Conservation (phyloP, 2,329 filamentous ascomycete genomes). For the Penicillium sp. region DNA sequence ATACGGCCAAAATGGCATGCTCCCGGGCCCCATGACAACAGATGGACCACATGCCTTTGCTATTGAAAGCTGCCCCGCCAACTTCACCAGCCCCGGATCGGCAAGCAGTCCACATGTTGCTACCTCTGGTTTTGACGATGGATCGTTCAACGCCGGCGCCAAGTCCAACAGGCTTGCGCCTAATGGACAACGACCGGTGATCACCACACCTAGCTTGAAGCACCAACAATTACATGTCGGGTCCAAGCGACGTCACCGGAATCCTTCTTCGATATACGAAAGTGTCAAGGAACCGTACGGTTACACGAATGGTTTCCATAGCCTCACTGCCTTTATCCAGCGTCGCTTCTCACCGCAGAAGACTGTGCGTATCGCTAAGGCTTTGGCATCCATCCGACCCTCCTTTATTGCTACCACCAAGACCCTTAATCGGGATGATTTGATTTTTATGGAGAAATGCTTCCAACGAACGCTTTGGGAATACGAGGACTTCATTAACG, state of each 20-base stretch:
- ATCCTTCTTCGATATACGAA: slow-evolving; percentile 84
- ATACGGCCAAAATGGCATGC: slow-evolving; percentile 39
- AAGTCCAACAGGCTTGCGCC: slow-evolving; percentile 31
- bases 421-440: slow-evolving; percentile 81
- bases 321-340: slow-evolving; percentile 75
- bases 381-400: slow-evolving; percentile 83
- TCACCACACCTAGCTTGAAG: slow-evolving; percentile 47
- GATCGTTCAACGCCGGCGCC: slow-evolving; percentile 24
- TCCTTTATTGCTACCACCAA: slow-evolving; percentile 91
- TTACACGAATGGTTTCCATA: slow-evolving; percentile 88
- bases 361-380: slow-evolving; percentile 78
- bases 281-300: slow-evolving; percentile 87
- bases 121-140: slow-evolving; percentile 43
- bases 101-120: slow-evolving; percentile 54
- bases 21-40: slow-evolving; percentile 44
- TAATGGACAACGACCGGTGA: slow-evolving; percentile 37
- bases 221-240: slow-evolving; percentile 39
- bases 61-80: slow-evolving; percentile 58
- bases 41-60: slow-evolving; percentile 59
- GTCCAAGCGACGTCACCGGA: slow-evolving; percentile 56
- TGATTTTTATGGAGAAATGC: slow-evolving; percentile 97
- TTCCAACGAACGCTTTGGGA: slow-evolving; percentile 91
- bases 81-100: slow-evolving; percentile 59
- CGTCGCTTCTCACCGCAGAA: slow-evolving; percentile 75
- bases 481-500: slow-evolving; percentile 88